These are phyloP conservation scores for Populus hybrid DNA, from an alignment of 441 rosid genomes.

Conservation along the genomic window DNA sequence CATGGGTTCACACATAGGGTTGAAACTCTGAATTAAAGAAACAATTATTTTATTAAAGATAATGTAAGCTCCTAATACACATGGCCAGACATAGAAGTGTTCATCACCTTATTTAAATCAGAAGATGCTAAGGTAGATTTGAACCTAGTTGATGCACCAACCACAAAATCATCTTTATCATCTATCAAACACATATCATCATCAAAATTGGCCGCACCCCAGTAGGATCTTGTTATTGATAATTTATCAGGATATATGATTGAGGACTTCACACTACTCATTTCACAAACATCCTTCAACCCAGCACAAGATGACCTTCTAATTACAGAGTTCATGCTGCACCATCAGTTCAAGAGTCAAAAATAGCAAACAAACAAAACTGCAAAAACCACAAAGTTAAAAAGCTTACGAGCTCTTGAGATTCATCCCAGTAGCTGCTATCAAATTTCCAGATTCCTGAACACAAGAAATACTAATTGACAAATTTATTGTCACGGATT, in stretches of 20 bases:
- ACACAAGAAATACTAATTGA: conserved; percentile 5
- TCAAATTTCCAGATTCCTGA: conserved; percentile 46
- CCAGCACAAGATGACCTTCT: conserved; percentile 37
- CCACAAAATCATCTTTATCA: conserved; percentile 63
- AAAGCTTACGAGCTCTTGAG: conserved; percentile 26
- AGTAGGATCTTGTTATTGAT: conserved; percentile 27
- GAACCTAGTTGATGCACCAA: conserved; percentile 45
- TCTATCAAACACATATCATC: conserved; percentile 83
- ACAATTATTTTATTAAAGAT: conserved; percentile 12
- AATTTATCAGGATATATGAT: conserved; percentile 34
- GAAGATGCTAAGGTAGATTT: conserved; percentile 49
- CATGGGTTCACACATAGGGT: conserved; percentile 72
- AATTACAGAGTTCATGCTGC: conserved; percentile 47
- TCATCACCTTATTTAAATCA: conserved; percentile 65
- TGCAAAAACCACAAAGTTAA: conserved; percentile 23
- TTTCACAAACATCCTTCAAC: conserved; percentile 57
- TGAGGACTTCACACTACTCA: conserved; percentile 58
- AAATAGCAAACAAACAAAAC: conserved; percentile 7
- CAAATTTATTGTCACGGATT: conserved; percentile 13
- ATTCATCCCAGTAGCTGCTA: conserved; percentile 40
- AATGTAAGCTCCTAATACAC: conserved; percentile 15
- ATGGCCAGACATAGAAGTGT: conserved; percentile 12
- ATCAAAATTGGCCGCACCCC: conserved; percentile 34
- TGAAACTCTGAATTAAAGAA: conserved; percentile 65
- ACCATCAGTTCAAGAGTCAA: conserved; percentile 20